These are phyloP conservation scores for Citrus medica DNA, from an alignment of 345 rosid species.

Conservation along the genomic window DNA sequence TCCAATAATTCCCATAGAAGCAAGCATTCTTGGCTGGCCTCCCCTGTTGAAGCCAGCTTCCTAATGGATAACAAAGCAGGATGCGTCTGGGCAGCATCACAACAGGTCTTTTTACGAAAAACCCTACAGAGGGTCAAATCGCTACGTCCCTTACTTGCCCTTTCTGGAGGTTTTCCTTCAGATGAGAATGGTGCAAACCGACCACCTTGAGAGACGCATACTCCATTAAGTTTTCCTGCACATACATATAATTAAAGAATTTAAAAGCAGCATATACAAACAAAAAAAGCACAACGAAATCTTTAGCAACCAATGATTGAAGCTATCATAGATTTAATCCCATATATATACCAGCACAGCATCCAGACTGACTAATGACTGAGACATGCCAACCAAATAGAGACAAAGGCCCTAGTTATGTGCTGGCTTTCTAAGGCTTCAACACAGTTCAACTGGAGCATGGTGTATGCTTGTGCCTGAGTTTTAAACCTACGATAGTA, in stretches of 20 bases:
- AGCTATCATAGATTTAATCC: not conserved
- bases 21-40: conserved; percentile 73
- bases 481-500: not conserved
- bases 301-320: not conserved
- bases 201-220: conserved; percentile 84
- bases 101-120: conserved; percentile 82
- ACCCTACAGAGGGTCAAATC: conserved; percentile 82
- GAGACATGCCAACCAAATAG: not conserved
- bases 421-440: not conserved
- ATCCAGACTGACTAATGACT: not conserved
- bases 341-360: not conserved
- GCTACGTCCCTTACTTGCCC: conserved; percentile 61
- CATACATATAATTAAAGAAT: not conserved
- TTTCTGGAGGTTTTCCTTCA: conserved; percentile 77
- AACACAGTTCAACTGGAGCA: not conserved
- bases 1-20: conserved; percentile 84
- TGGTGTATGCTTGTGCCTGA: no score
- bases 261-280: not conserved
- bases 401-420: not conserved
- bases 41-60: conserved; percentile 79
- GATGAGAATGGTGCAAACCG: conserved; percentile 67
- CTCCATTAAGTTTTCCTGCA: conserved; percentile 48
- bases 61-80: conserved; percentile 76
- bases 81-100: conserved; percentile 77
- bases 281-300: not conserved